A percentile compares a stretch with the other conserved stretches of the same genome.
Evolutionary conservation across 2,329 filamentous ascomycete genomes (phyloP).

Genomic region (Pyricularia grisea): DNA sequence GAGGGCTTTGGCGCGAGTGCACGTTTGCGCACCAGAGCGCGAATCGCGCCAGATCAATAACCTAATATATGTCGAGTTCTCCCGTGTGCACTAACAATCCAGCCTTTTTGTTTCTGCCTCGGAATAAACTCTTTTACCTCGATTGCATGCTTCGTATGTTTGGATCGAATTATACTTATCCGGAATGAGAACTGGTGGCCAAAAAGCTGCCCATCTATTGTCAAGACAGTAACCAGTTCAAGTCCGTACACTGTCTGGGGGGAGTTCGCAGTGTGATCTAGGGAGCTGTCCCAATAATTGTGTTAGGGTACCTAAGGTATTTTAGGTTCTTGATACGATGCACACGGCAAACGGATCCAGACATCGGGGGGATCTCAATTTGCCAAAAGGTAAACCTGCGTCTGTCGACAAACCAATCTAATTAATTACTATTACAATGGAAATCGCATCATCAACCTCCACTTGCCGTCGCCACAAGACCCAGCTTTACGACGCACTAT

Average conservation of each 20-base stretch:
- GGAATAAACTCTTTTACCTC: background rate
- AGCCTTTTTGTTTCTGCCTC: background rate
- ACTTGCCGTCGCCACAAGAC: background rate
- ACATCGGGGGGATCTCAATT: background rate
- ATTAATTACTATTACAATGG: background rate
- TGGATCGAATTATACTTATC: too few species aligned
- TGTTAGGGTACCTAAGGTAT: background rate
- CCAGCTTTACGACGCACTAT: background rate
- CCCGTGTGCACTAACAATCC: background rate
- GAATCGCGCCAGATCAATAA: background rate
- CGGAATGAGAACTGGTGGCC: too few species aligned
- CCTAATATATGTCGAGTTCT: background rate
- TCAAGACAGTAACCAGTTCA: too few species aligned
- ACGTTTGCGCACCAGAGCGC: background rate
- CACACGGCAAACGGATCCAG: background rate
- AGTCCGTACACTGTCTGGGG: too few species aligned
- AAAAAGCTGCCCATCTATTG: too few species aligned
- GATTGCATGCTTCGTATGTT: background rate
- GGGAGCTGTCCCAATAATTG: background rate
- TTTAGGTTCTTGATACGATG: background rate
- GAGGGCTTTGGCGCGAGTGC: background rate
- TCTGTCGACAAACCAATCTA: too few species aligned
- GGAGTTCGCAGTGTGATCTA: too few species aligned
- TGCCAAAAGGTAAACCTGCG: background rate
- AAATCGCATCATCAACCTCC: background rate